Percentiles rank a stretch among this genome's conserved stretches.
phyloP scores from a whole-genome alignment of 164 flowering plant genomes.

The Aristolochia californica region DNA sequence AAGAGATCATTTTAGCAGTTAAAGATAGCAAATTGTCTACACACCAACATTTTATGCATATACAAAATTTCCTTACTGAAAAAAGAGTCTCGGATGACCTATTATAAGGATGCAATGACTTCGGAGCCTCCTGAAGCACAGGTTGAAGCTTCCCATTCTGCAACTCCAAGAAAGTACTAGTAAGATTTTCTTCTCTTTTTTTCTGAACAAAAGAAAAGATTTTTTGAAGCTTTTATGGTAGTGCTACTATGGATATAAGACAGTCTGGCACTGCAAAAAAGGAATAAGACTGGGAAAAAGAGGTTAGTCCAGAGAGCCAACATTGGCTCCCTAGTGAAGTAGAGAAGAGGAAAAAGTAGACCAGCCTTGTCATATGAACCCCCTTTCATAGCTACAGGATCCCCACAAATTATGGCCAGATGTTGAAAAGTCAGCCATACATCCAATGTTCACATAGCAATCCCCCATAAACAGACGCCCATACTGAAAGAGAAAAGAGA shows the following conservation, averaged over 20 bases:
- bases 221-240: too few species aligned
- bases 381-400: too few species aligned
- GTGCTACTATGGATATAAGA: not conserved
- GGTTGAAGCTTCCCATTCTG: slow-evolving; percentile 45
- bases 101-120: slow-evolving; percentile 75
- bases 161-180: not conserved
- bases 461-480: too few species aligned
- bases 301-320: not conserved
- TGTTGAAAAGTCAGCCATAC: too few species aligned
- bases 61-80: slow-evolving; percentile 29
- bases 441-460: too few species aligned
- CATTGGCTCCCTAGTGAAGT: not conserved
- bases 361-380: too few species aligned
- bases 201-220: not conserved
- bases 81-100: slow-evolving; percentile 75
- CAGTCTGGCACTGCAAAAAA: not conserved
- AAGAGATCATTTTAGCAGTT: not conserved
- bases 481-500: too few species aligned
- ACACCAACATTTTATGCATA: not conserved
- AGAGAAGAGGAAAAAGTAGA: not conserved
- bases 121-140: slow-evolving; percentile 42
- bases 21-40: not conserved
- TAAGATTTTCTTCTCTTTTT: not conserved
- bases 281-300: not conserved
- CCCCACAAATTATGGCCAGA: too few species aligned